phyloP scores from a whole-genome alignment of 1,284 basidiomycete genomes.

The Earliella scabrosa region DNA sequence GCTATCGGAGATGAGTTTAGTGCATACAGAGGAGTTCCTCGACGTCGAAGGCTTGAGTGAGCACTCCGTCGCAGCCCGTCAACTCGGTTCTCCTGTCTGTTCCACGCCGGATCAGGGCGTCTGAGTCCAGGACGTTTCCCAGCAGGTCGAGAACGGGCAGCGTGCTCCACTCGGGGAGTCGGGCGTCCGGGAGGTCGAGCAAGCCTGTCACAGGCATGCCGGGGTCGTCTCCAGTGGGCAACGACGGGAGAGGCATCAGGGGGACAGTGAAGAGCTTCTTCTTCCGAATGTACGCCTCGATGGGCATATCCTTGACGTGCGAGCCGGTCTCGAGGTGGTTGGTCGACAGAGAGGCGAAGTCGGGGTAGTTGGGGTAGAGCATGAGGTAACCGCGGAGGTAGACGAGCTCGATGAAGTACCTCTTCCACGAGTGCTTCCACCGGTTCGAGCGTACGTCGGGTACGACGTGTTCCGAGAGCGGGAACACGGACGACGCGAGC shows the following conservation, averaged over 20 bases:
- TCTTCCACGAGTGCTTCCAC: constrained; percentile 86
- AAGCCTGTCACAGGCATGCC: constrained; percentile 36
- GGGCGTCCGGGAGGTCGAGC: constrained; percentile 58
- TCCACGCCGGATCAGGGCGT: constrained; percentile 46
- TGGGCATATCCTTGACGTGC: constrained; percentile 67
- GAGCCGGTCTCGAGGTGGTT: constrained; percentile 85
- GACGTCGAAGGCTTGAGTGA: constrained; percentile 33
- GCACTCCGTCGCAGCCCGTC: constrained; percentile 20
- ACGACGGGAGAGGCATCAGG: constrained; percentile 52
- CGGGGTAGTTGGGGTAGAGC: constrained; percentile 83
- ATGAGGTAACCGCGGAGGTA: constrained; percentile 82
- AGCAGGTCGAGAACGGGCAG: constrained; percentile 76
- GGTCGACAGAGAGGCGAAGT: constrained; percentile 75
- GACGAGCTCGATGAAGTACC: constrained; percentile 83
- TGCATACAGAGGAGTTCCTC: constrained; percentile 40
- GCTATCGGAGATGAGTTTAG: constrained; percentile 4
- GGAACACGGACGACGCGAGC: constrained; percentile 48
- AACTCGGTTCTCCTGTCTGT: constrained; percentile 29
- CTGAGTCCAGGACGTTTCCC: constrained; percentile 54
- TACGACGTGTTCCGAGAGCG: constrained; percentile 45
- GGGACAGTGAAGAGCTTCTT: constrained; percentile 69
- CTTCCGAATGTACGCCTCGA: constrained; percentile 55
- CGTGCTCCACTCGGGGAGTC: constrained; percentile 54
- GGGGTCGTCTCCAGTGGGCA: constrained; percentile 23
- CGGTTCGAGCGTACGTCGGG: constrained; percentile 76